A percentile compares a stretch with the other conserved stretches of the same genome.
Evolutionary conservation across 2,329 filamentous ascomycete genomes (phyloP).

Genomic region (Trichophyton rubrum): DNA sequence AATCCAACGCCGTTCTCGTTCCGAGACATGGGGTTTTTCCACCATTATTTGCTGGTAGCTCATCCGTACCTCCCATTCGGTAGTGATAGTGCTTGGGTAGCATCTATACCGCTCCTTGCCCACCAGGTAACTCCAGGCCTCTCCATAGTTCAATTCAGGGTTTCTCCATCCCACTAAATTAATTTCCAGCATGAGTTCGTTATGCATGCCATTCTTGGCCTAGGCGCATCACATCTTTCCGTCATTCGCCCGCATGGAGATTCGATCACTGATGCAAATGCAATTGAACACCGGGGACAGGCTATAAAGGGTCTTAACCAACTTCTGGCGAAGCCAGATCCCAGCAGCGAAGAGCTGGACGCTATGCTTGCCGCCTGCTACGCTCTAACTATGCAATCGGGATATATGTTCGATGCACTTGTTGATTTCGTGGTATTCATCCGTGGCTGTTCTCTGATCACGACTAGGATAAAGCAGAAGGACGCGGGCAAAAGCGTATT

Average conservation of each 20-base stretch:
- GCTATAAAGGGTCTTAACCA: conserved; percentile 45
- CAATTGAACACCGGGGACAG: conserved; percentile 53
- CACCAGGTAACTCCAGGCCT: conserved; percentile 42
- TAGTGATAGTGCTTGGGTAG: conserved; percentile 53
- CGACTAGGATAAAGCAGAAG: background rate
- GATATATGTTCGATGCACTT: conserved; percentile 19
- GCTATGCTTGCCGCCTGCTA: conserved; percentile 21
- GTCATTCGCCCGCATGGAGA: conserved; percentile 40
- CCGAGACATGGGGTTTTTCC: conserved; percentile 40
- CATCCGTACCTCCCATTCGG: conserved; percentile 53
- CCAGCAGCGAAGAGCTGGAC: background rate
- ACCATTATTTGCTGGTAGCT: conserved; percentile 39
- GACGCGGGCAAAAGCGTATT: background rate
- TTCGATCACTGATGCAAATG: conserved; percentile 38
- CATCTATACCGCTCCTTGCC: conserved; percentile 53
- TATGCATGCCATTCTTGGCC: conserved; percentile 56
- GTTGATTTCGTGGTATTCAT: conserved; percentile 20
- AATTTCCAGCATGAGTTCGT: conserved; percentile 42
- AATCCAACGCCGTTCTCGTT: conserved; percentile 24
- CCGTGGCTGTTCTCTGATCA: conserved; percentile 12
- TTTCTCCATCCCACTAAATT: background rate
- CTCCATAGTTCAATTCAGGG: background rate
- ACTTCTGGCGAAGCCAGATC: background rate
- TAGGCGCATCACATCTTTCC: conserved; percentile 48
- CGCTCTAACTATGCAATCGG: conserved; percentile 19